Evolutionary conservation across 441 rosid genomes (phyloP).

Genomic region (Gossypium davidsonii): DNA sequence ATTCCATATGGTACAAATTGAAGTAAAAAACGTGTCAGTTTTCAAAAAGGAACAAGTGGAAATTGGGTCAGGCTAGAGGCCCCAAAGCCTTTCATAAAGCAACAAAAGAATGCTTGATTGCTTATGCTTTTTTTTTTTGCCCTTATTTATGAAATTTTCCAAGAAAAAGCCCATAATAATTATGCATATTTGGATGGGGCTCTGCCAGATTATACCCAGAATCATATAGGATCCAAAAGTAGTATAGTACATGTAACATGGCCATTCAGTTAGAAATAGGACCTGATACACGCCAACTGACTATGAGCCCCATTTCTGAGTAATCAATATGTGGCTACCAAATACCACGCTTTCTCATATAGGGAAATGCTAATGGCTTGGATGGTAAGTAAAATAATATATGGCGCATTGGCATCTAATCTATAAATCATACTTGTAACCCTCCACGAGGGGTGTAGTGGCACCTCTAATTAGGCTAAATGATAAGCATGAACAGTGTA

Average conservation of each 20-base stretch:
- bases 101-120: not conserved
- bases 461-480: conserved; percentile 24
- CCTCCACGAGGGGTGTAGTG: conserved; percentile 29
- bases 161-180: not conserved
- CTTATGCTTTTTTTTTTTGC: not conserved
- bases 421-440: not conserved
- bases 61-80: not conserved
- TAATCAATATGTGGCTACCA: too few species aligned
- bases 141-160: not conserved
- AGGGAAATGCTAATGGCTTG: not conserved
- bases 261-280: not conserved
- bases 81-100: not conserved
- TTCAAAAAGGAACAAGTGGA: not conserved
- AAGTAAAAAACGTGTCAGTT: too few species aligned
- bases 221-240: not conserved
- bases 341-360: not conserved
- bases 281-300: not conserved
- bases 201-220: not conserved
- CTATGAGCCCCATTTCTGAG: not conserved
- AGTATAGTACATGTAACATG: not conserved
- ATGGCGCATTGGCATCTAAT: not conserved
- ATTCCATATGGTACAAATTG: too few species aligned
- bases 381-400: not conserved
- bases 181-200: not conserved
- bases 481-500: conserved; percentile 10